These are phyloP conservation scores for Nitzschia putrida DNA, from an alignment of 108 stramenopile species.

Conservation along the genomic window DNA sequence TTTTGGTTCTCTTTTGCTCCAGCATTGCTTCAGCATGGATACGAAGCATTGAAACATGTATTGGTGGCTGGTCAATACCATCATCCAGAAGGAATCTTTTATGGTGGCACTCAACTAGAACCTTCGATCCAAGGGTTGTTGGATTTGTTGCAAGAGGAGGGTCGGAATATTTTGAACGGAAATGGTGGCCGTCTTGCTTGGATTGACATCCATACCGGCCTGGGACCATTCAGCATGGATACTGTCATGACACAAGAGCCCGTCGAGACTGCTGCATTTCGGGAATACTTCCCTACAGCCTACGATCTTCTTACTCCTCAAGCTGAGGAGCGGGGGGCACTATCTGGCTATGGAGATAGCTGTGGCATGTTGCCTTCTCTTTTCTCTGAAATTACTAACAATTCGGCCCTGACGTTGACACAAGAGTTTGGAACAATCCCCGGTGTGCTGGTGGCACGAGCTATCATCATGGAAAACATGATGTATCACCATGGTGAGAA, in stretches of 20 bases:
- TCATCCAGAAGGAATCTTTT: conserved; percentile 63
- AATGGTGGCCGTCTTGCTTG: conserved; percentile 43
- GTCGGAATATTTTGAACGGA: conserved; percentile 17
- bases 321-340: conserved; percentile 9
- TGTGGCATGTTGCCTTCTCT: conserved; percentile 17
- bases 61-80: conserved; percentile 82
- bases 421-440: conserved; percentile 86
- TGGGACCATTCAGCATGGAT: conserved; percentile 66
- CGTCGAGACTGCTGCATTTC: not conserved
- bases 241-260: conserved; percentile 23
- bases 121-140: conserved; percentile 38
- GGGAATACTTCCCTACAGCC: conserved; percentile 17
- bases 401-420: conserved; percentile 9
- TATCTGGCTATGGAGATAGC: conserved; percentile 27
- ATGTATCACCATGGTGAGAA: conserved; percentile 44
- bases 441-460: conserved; percentile 51
- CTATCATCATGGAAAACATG: conserved; percentile 73
- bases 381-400: conserved; percentile 11
- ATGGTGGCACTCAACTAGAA: conserved; percentile 66
- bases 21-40: conserved; percentile 45
- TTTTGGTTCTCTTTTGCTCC: conserved; percentile 21
- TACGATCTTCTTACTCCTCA: conserved; percentile 16
- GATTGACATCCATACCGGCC: conserved; percentile 87
- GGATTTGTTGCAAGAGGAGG: conserved; percentile 29
- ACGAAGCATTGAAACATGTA: conserved; percentile 50